A percentile compares a stretch with the other conserved stretches of the same genome.
Evolutionary conservation across 495 filamentous ascomycete genomes (phyloP).

Genomic region (Pseudotulostoma volvatum): DNA sequence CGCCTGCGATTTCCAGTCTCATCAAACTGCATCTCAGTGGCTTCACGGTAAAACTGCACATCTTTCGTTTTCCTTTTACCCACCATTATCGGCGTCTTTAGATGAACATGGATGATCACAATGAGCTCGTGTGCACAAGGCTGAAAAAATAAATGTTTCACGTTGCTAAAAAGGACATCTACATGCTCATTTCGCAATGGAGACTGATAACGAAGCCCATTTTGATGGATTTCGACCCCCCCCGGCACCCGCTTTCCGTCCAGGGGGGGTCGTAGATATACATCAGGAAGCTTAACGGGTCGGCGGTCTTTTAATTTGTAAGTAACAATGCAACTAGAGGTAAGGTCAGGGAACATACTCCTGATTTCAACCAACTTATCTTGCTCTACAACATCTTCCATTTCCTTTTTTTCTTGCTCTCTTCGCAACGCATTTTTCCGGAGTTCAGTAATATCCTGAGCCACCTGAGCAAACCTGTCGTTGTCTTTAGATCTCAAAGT

Average conservation of each 20-base stretch:
- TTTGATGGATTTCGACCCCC: conserved; percentile 93
- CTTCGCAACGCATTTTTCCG: conserved; percentile 78
- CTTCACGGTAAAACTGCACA: conserved; percentile 95
- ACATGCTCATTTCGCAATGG: conserved; percentile 71
- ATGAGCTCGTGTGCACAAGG: conserved; percentile 90
- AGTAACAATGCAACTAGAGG: conserved; percentile 10
- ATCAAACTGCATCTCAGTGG: conserved; percentile 96
- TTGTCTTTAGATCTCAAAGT: conserved; percentile 85
- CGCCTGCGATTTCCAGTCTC: conserved; percentile 96
- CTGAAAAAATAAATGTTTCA: conserved; percentile 98
- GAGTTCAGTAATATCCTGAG: conserved; percentile 79
- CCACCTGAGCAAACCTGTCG: conserved; percentile 72
- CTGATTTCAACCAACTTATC: conserved; percentile 87
- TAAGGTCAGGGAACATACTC: conserved; percentile 35
- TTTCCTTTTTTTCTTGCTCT: conserved; percentile 97
- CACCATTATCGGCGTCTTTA: conserved; percentile 96
- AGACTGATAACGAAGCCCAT: conserved; percentile 92
- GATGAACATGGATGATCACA: conserved; percentile 93
- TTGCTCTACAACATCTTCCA: conserved; percentile 99
- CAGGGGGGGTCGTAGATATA: conserved; percentile 84
- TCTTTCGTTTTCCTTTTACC: conserved; percentile 98
- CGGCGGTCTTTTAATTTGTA: conserved; percentile 50
- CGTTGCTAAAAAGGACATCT: conserved; percentile 94
- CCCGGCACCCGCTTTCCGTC: conserved; percentile 94
- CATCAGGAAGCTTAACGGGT: conserved; percentile 69